Evolutionary conservation across 2,329 filamentous ascomycete species (phyloP).

Genomic region (Neonectria sp.): DNA sequence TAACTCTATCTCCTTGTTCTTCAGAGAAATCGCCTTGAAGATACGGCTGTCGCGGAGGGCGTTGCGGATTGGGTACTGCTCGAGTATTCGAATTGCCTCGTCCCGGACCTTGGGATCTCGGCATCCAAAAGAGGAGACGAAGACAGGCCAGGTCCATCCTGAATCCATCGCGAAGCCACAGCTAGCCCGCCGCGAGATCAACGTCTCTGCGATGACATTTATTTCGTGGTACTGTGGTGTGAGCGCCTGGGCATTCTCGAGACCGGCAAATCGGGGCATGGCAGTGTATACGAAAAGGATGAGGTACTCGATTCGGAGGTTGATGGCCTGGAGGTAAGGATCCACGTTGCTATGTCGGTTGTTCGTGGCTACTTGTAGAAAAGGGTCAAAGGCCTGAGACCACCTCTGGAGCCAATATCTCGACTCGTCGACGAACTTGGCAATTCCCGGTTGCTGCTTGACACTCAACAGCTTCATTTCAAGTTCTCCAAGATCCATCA

Average conservation of each 20-base stretch:
- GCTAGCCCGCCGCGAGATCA: conserved; percentile 54
- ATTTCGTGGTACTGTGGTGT: conserved; percentile 62
- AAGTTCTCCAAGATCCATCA: conserved; percentile 46
- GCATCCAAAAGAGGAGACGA: conserved; percentile 59
- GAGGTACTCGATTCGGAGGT: conserved; percentile 60
- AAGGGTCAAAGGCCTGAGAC: conserved; percentile 55
- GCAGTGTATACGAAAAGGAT: conserved; percentile 57
- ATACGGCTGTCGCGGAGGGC: conserved; percentile 60
- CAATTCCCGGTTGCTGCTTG: conserved; percentile 48
- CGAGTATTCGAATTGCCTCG: conserved; percentile 58
- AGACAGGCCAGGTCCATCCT: conserved; percentile 62
- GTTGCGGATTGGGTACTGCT: conserved; percentile 59
- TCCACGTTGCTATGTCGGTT: conserved; percentile 43
- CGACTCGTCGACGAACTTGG: conserved; percentile 54
- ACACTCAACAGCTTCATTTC: conserved; percentile 51
- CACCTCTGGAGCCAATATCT: conserved; percentile 59
- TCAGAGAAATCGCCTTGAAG: conserved; percentile 56
- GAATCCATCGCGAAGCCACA: conserved; percentile 63
- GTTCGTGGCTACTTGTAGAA: conserved; percentile 49
- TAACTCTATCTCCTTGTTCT: conserved; percentile 55
- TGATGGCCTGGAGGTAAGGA: conserved; percentile 56
- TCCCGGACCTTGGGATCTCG: conserved; percentile 56
- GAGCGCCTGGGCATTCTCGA: conserved; percentile 54
- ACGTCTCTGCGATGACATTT: conserved; percentile 54
- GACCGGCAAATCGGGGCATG: conserved; percentile 56